A percentile compares a stretch with the other conserved stretches of the same genome.
Evolutionary conservation across 2,329 filamentous ascomycete genomes (phyloP).

Genomic region (Phaeosphaeria sp.): DNA sequence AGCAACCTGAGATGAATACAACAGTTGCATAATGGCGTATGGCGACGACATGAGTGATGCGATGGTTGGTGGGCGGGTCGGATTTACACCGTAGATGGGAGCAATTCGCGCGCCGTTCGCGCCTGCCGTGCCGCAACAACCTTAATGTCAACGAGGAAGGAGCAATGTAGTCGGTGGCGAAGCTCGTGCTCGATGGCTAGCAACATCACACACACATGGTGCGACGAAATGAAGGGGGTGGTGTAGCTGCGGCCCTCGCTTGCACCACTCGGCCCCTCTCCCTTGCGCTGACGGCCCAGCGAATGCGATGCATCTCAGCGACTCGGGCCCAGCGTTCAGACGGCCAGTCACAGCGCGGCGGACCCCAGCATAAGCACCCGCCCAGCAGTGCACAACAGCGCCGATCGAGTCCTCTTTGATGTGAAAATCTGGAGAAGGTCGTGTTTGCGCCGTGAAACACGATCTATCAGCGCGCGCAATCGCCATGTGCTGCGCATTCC

Average conservation of each 20-base stretch:
- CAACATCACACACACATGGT: neutral
- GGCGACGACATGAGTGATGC: neutral
- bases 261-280: neutral
- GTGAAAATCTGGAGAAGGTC: conserved; percentile 4
- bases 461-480: neutral
- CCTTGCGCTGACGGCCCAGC: neutral
- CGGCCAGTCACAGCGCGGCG: neutral
- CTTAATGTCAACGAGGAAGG: neutral
- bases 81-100: neutral
- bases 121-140: neutral
- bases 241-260: neutral
- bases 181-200: conserved; percentile 5
- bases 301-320: neutral
- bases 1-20: neutral
- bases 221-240: neutral
- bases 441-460: neutral
- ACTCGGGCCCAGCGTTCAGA: neutral
- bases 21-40: neutral
- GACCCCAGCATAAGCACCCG: neutral
- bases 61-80: neutral
- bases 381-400: conserved; percentile 1
- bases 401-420: conserved; percentile 2
- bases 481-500: neutral
- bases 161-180: conserved; percentile 6
- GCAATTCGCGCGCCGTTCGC: neutral